Percentiles rank a stretch among this genome's conserved stretches.
These are phyloP conservation scores for Naegleria fowleri DNA, from an alignment of 208 protist species.

Conservation along the genomic window DNA sequence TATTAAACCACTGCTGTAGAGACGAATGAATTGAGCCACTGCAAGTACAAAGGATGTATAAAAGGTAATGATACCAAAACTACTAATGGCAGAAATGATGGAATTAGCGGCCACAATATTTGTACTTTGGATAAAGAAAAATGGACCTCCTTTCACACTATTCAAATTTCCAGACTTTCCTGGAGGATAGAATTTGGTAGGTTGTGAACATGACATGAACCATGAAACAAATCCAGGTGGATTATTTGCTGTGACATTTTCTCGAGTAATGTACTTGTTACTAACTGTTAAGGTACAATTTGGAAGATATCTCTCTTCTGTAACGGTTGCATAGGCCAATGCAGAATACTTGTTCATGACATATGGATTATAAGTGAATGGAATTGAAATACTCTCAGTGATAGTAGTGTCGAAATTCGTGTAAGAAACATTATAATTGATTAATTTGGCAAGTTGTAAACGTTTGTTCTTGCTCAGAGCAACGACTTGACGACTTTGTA, in stretches of 20 bases:
- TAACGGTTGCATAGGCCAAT: neutral
- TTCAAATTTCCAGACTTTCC: neutral
- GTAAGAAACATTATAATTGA: neutral
- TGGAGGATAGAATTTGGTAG: neutral
- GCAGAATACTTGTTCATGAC: neutral
- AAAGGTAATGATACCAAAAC: conserved; percentile 24
- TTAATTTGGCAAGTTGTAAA: neutral
- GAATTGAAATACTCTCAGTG: neutral
- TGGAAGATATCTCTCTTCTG: neutral
- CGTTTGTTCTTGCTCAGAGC: neutral
- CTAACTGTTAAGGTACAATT: neutral
- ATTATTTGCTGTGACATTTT: neutral
- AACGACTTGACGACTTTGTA: neutral
- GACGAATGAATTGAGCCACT: neutral
- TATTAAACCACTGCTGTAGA: neutral
- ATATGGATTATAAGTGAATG: conserved; percentile 1
- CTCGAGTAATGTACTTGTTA: neutral
- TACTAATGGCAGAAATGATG: neutral
- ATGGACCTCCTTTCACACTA: neutral
- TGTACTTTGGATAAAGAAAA: neutral
- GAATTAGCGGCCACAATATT: neutral
- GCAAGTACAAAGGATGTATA: conserved; percentile 12
- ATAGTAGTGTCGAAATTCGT: neutral
- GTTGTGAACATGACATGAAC: neutral
- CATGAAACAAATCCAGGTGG: neutral